Percentiles rank a stretch among this genome's conserved stretches.
Evolutionary conservation across 345 rosid genomes (phyloP).

Genomic region (Eucalyptus cloeziana): DNA sequence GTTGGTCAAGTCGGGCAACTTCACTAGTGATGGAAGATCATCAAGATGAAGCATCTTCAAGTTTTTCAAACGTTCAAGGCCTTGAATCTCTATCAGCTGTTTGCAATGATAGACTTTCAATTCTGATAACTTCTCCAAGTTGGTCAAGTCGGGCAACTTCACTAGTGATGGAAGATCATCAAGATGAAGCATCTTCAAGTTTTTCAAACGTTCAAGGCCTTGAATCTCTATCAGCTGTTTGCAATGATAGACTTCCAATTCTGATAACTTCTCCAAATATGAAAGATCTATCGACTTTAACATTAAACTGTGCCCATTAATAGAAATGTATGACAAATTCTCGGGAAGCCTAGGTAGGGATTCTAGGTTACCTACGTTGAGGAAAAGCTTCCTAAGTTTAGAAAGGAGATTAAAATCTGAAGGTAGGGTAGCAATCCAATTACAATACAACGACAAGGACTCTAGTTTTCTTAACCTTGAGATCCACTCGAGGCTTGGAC

Average conservation of each 20-base stretch:
- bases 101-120: no score
- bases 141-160: no score
- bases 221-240: no score
- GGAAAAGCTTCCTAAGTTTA: rapidly evolving
- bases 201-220: no score
- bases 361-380: rapidly evolving
- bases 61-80: neutral
- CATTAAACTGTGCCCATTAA: rapidly evolving
- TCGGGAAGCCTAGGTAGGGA: neutral
- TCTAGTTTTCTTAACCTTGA: neutral
- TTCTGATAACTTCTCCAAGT: no score
- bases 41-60: neutral
- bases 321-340: neutral
- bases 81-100: no score
- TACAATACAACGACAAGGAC: rapidly evolving
- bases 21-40: neutral
- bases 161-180: no score
- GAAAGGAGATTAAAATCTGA: neutral
- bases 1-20: neutral
- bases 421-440: rapidly evolving
- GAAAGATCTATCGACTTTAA: neutral
- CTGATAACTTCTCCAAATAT: neutral
- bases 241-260: no score
- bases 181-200: no score
- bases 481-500: neutral